A percentile compares a stretch with the other conserved stretches of the same genome.
Evolutionary conservation across 2,329 filamentous ascomycete species (phyloP).

Genomic region (Ophiostoma himal-ulmi): DNA sequence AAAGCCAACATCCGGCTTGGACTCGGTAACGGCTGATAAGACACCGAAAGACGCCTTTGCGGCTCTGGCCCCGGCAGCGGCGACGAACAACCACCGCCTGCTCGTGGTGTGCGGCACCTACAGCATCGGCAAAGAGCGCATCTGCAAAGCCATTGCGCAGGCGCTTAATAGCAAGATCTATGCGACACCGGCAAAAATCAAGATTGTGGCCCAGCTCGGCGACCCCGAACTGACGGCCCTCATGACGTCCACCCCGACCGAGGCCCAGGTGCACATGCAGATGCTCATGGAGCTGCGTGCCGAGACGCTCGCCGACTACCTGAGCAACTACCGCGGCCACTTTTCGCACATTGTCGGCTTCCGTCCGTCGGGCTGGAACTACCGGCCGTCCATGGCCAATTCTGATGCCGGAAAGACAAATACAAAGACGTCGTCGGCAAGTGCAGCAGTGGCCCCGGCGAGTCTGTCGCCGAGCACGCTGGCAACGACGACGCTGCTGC

Average conservation of each 20-base stretch:
- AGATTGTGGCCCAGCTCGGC: conserved; percentile 76
- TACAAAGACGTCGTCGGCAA: not conserved
- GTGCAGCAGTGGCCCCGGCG: conserved; percentile 47
- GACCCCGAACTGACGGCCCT: conserved; percentile 73
- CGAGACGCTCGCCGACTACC: conserved; percentile 85
- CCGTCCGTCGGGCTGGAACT: conserved; percentile 90
- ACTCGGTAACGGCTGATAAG: not conserved
- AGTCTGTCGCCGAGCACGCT: conserved; percentile 46
- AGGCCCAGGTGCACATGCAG: conserved; percentile 97
- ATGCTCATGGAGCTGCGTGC: conserved; percentile 88
- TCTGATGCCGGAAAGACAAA: not conserved
- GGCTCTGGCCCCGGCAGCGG: conserved; percentile 24
- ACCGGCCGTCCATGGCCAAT: conserved; percentile 49
- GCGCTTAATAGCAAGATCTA: conserved; percentile 86
- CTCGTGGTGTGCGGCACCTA: conserved; percentile 94
- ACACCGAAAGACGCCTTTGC: conserved; percentile 25
- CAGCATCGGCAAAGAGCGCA: conserved; percentile 94
- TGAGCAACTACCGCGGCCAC: conserved; percentile 69
- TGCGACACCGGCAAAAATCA: conserved; percentile 74
- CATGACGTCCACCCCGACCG: conserved; percentile 71
- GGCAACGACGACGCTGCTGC: conserved; percentile 47
- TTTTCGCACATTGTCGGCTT: conserved; percentile 88
- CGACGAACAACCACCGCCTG: conserved; percentile 46
- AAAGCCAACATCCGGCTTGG: conserved; percentile 26
- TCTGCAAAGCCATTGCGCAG: conserved; percentile 85